Base-by-base conservation (phyloP, 768 basidiomycete genomes). In the Amanita pallidorosea region DNA sequence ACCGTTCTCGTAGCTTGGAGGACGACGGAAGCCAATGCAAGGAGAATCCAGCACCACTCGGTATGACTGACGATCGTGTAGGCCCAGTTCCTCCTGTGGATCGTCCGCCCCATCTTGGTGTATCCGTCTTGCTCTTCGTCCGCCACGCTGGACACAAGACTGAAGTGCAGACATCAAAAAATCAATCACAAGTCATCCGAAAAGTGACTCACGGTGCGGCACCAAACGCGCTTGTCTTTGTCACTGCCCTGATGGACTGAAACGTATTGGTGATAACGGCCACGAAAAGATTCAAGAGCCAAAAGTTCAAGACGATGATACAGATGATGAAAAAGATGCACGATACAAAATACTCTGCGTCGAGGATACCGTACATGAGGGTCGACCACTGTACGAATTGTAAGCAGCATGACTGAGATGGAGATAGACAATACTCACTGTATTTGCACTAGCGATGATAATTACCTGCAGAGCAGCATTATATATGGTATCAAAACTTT, bases 221-320 rank as follows among this genome's bases (percentile, higher is more conserved):
- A 33, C 91, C 92, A 63, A 97, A 98, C 0, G 94, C 95, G 63
- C 88, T 92, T 62, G 85, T 86, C 63, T 83, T 79, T 2, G 94
- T 96, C 59, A 90, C 83, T 4, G 80, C 75, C 33, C 90, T 73
- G 54, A 96, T 96, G 13, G 86, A 88, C 15, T 81, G 80, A 63
- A 98, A 98, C 0, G 89, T 88, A 60, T 91, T 87, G 25, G 91
- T 90, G 55, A 95, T 94, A n/a, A 96, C 92, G 15, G 94, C 93
- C 51, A 96, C 89, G 62, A 94, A 87, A 40, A 96, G 66, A 62
- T 93, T 92, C 72, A 94, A 84, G 52, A 95, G 73, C 89, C 89
- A 91, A 63, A 96, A 90, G 65, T 97, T 95, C 58, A 97, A 74
- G 20, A 96, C 76, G 56, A 98, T 69, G 54, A 97, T 70, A 49